Evolutionary conservation across 306 rosid species (phyloP).

Genomic region (Acacia crassicarpa): DNA sequence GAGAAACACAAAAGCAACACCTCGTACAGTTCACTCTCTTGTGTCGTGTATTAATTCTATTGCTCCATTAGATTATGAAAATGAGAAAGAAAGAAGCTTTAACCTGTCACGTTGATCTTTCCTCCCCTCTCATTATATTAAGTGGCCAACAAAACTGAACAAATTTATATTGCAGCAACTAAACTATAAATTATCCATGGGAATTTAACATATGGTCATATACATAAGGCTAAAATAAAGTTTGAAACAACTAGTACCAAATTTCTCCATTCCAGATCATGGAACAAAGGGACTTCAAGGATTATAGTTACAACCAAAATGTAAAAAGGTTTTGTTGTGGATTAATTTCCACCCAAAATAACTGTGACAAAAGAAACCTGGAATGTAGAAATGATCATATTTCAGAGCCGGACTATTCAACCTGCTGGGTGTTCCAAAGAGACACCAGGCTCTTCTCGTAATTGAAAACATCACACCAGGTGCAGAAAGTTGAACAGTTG

Average conservation of each 20-base stretch:
- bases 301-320: too few species aligned
- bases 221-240: too few species aligned
- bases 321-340: too few species aligned
- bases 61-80: too few species aligned
- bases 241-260: not conserved
- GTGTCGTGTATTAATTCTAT: too few species aligned
- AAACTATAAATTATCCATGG: not conserved
- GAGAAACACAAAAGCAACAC: too few species aligned
- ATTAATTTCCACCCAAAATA: not conserved
- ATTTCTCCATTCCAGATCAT: not conserved
- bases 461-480: not conserved
- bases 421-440: not conserved
- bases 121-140: too few species aligned
- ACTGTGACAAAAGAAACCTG: not conserved
- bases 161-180: too few species aligned
- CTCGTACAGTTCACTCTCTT: too few species aligned
- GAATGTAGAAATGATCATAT: not conserved
- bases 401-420: not conserved
- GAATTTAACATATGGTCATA: not conserved
- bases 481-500: not conserved
- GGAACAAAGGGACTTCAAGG: not conserved
- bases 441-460: not conserved
- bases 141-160: too few species aligned
- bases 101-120: too few species aligned
- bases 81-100: too few species aligned